Conservation (phyloP, 2,329 filamentous ascomycete species). For the Aspergillus pseudoterreus region DNA sequence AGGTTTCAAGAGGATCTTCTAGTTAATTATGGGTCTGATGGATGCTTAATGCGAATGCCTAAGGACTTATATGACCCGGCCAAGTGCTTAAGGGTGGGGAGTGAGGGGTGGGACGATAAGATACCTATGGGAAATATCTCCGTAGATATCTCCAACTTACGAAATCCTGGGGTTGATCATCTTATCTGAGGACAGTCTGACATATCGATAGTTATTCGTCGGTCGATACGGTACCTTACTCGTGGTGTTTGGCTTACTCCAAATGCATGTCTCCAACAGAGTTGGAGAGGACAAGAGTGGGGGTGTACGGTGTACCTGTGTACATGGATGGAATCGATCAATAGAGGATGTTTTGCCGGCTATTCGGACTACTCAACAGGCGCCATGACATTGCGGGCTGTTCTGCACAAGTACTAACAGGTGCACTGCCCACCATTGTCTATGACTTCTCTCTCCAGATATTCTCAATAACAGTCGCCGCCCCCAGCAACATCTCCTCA, state of each 20-base stretch:
- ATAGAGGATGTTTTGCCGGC: no score
- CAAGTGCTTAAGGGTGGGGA: conserved; percentile 3
- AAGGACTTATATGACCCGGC: neutral
- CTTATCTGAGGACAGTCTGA: neutral
- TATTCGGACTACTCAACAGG: no score
- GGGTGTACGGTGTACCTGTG: neutral
- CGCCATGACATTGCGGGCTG: no score
- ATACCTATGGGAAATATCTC: neutral
- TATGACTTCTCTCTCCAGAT: conserved; percentile 17
- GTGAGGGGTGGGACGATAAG: neutral
- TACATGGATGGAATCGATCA: no score
- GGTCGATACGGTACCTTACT: no score
- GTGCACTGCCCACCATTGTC: neutral
- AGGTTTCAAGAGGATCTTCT: no score
- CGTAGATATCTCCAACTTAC: neutral
- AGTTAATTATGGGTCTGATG: no score
- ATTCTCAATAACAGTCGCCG: conserved; percentile 30
- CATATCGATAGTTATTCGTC: no score
- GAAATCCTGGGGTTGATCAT: neutral
- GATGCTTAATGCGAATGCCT: neutral
- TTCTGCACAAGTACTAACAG: no score
- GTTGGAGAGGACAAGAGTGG: neutral
- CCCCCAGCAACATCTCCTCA: conserved; percentile 54
- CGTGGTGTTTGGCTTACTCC: no score
- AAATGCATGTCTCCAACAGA: no score